These are phyloP conservation scores for Cercophora samala DNA, from an alignment of 495 filamentous ascomycete species.

Conservation along the genomic window DNA sequence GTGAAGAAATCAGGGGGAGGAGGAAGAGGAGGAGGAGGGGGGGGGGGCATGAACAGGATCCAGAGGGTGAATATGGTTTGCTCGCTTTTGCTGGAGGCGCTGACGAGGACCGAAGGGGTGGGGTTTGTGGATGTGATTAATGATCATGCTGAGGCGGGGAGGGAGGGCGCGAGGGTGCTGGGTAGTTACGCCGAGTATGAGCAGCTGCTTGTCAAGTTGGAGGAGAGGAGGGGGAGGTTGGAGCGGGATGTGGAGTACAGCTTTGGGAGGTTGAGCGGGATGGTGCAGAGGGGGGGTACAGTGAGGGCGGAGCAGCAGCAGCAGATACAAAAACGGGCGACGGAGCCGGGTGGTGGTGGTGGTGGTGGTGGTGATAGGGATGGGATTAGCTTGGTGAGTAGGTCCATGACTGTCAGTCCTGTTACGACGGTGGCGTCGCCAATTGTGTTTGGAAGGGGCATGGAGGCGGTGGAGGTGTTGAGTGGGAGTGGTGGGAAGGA, in stretches of 20 bases:
- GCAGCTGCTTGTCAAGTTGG: background rate
- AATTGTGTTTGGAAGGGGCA: background rate
- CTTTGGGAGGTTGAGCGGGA: slow-evolving; percentile 1
- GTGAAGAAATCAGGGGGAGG: background rate
- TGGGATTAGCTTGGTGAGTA: background rate
- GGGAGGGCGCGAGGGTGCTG: background rate
- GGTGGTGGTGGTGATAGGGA: background rate
- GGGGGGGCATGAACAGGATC: background rate
- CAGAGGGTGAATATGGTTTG: background rate
- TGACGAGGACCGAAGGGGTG: background rate
- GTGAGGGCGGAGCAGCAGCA: background rate
- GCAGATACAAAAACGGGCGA: background rate
- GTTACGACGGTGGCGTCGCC: background rate
- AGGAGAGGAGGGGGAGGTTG: background rate
- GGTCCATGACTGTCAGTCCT: background rate
- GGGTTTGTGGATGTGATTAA: slow-evolving; percentile 9
- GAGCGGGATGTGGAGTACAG: slow-evolving; percentile 1
- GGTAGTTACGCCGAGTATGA: background rate
- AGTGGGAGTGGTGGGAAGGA: background rate
- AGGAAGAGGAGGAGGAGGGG: background rate
- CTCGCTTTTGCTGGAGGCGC: background rate
- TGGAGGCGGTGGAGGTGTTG: background rate
- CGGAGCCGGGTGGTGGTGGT: background rate
- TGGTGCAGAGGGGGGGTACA: background rate
- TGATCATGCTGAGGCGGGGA: background rate